Conservation (phyloP, 306 rosid genomes). For the Casuarina glauca region DNA sequence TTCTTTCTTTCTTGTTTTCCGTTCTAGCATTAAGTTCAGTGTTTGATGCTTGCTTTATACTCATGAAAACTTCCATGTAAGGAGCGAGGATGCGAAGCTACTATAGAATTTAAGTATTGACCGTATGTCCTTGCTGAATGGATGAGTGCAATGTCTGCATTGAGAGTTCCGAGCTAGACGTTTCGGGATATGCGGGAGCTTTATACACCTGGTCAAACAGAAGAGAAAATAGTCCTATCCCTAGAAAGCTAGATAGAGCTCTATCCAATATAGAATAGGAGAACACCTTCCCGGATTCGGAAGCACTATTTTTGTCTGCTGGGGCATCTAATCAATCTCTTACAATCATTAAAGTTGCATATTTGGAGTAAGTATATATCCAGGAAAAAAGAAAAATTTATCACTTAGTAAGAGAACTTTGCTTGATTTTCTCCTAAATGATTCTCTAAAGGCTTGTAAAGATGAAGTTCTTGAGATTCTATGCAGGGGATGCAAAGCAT, state of each 20-base stretch:
- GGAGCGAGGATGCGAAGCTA: too few species aligned
- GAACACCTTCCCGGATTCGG: too few species aligned
- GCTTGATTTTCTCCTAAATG: background rate
- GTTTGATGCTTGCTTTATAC: too few species aligned
- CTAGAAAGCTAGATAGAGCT: too few species aligned
- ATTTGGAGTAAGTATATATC: background rate
- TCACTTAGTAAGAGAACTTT: background rate
- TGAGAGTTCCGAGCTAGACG: background rate
- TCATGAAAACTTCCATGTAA: too few species aligned
- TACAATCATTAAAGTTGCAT: background rate
- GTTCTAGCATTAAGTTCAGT: too few species aligned
- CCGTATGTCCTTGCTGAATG: too few species aligned
- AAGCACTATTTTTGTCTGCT: too few species aligned
- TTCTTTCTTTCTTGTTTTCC: too few species aligned
- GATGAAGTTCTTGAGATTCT: background rate
- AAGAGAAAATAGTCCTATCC: background rate
- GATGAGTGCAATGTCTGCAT: background rate
- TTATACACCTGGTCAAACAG: background rate
- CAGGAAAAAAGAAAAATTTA: background rate
- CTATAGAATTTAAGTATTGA: too few species aligned
- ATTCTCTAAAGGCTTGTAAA: background rate
- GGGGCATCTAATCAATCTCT: too few species aligned
- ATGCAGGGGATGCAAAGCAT: slow-evolving; percentile 20
- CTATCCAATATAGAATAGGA: background rate
- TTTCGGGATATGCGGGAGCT: background rate